A percentile compares a stretch with the other conserved stretches of the same genome.
These are phyloP conservation scores for Parasarocladium wereldwijsianum DNA, from an alignment of 2,329 filamentous ascomycete genomes.

Conservation along the genomic window DNA sequence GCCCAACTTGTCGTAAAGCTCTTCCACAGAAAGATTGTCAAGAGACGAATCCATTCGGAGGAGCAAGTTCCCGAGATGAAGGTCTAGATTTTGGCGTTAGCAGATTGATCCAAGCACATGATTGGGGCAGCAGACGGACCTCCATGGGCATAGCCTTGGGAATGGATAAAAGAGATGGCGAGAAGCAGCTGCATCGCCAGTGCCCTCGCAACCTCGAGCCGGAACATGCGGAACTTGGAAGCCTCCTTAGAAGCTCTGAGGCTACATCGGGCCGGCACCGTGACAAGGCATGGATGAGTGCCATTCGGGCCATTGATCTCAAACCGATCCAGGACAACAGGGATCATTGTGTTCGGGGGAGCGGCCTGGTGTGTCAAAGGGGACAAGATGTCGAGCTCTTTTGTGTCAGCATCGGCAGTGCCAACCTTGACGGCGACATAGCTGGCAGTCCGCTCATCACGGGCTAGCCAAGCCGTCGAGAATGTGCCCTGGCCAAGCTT, in stretches of 20 bases:
- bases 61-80: constrained; percentile 20
- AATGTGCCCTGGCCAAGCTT: constrained; percentile 15
- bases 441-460: constrained; percentile 8
- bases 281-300: constrained; percentile 13
- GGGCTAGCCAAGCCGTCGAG: constrained; percentile 20
- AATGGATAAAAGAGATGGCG: constrained; percentile 15
- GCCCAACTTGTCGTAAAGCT: constrained; percentile 12
- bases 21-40: constrained; percentile 8
- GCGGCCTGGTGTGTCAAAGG: constrained; percentile 2
- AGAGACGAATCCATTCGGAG: constrained; percentile 11
- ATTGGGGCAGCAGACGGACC: constrained; percentile 8
- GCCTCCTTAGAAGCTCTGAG: constrained; percentile 9
- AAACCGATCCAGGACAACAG: constrained; percentile 11
- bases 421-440: constrained; percentile 19
- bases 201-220: constrained; percentile 13
- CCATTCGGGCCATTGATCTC: constrained; percentile 14
- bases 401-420: constrained; percentile 10
- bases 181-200: constrained; percentile 14
- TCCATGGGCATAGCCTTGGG: constrained; percentile 17
- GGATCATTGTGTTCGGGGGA: constrained; percentile 5
- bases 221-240: constrained; percentile 9
- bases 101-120: background rate
- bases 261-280: constrained; percentile 12
- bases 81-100: constrained; percentile 9
- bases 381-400: constrained; percentile 11